Base-by-base conservation (phyloP, 768 basidiomycete genomes). In the Coprinopsis cinerea region DNA sequence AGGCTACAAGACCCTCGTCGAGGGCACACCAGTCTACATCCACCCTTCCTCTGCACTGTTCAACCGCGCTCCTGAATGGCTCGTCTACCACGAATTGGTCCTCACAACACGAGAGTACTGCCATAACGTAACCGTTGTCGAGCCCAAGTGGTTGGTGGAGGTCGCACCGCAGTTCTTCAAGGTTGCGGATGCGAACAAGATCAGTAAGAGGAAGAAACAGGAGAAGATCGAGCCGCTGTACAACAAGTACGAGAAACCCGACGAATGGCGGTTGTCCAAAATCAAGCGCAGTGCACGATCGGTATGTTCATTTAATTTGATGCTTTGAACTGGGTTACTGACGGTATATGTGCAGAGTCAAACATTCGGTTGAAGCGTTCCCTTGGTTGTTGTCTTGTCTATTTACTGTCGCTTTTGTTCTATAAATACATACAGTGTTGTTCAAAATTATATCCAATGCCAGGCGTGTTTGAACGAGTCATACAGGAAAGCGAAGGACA, bases 151-250 rank as follows among this genome's bases (percentile, higher is more conserved):
- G 96, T 81, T 98, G 6, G 89, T 93, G 15, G 94, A 99, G 61
- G 93, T 95, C 20, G 96, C 95, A 5, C 95, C 96, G 1, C 92
- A 94, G 53, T 97, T 96, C 77, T 99, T 98, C 85, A 91, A 90
- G 67, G 92, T 99, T 37, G 93, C 95, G 2, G 96, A 98, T 66
- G 88, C 82, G 47, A 94, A 93, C 72, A 97, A 96, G 69, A 95
- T 98, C 70, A 93, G 90, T 62, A 95, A 94, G 67, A 80, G 92
- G 57, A 97, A 96, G 76, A 83, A 78, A 67, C 87, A 92, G 65
- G 93, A 95, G 74, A 96, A 93, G 80, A 96, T 96, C 56, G 92
- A 95, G 62, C 95, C 95, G 6, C 66, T 97, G 63, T 96, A 68
- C 73, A 96, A 98, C 76, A 92, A 95, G 64, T 92, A 88, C 67